Base-by-base conservation (phyloP, 306 rosid genomes). In the Casuarina cunninghamiana region DNA sequence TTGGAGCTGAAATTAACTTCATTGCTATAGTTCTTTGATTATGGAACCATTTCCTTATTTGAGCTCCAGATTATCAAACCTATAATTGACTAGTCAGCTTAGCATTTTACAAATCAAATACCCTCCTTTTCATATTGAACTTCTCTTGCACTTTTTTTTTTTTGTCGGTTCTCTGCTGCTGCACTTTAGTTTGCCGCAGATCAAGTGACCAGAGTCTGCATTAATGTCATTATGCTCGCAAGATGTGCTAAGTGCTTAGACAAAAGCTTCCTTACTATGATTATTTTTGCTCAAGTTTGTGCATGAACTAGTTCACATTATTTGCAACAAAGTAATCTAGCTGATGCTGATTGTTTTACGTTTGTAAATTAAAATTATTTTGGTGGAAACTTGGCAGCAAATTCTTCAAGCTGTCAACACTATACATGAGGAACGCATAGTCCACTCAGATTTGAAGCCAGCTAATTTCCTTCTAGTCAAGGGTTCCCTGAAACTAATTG, bases 381-480 rank as follows among this genome's bases (percentile, higher is more conserved):
- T 57, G 38, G 42, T 75, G 85, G 57, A n/a, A 54, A 73, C 54
- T 53, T 84, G 65, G 82, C 92, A 95, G 99, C 99, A 95, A 93
- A 91, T 95, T 82, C 97, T 95, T 82, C 87, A 79, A 68, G 97
- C 97, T 16, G 97, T 95, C 65, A 95, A 89, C 86, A 95, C 97
- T 10, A 95, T 95, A 82, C 97, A 95, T 8, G 96, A 93, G 82
- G 96, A 95, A 63, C 97, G 97, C 41, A 93, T 95, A 53, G 97
- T 93, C 77, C 99, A 95, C 81, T 95, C 99, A 53, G 99, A 95
- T 84, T 80, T 95, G 85, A 95, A 95, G 93, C 99, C 99, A 54
- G 97, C 97, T 48, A 93, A 95, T 81, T 95, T 93, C 79, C 97
- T 95, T 74, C 96, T 95, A 53, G 97, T 95, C 77, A 93, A 88